Evolutionary conservation across 805 yeast species (phyloP).

Genomic region (Metschnikowia proteae): DNA sequence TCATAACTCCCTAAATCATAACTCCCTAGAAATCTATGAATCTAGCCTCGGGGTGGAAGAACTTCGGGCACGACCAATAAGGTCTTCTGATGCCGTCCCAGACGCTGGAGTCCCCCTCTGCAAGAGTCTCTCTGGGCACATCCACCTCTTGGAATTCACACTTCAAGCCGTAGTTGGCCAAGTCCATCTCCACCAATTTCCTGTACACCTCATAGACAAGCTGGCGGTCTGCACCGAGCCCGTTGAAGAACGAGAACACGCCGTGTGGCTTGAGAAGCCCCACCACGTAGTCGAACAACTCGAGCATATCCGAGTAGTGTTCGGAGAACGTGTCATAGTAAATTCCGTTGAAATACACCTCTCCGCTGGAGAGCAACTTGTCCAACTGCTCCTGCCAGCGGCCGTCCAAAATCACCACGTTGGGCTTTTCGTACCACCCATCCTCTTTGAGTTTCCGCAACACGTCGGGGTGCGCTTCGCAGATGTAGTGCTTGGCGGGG

Average conservation of each 20-base stretch:
- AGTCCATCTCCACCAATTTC: slow-evolving; percentile 74
- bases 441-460: slow-evolving; percentile 59
- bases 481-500: slow-evolving; percentile 77
- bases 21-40: slow-evolving; percentile 30
- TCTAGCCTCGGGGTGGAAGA: slow-evolving; percentile 61
- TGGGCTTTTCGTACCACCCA: slow-evolving; percentile 78
- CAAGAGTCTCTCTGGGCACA: slow-evolving; percentile 41
- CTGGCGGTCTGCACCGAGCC: slow-evolving; percentile 52
- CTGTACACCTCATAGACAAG: slow-evolving; percentile 66
- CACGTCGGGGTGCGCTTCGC: slow-evolving; percentile 95
- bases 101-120: slow-evolving; percentile 39
- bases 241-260: slow-evolving; percentile 86
- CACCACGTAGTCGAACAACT: slow-evolving; percentile 73
- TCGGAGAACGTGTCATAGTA: slow-evolving; percentile 94
- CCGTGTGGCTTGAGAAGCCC: slow-evolving; percentile 83
- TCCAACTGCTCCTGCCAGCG: slow-evolving; percentile 87
- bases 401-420: slow-evolving; percentile 78
- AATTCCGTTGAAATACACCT: slow-evolving; percentile 82
- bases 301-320: slow-evolving; percentile 84
- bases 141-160: slow-evolving; percentile 51
- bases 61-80: slow-evolving; percentile 66
- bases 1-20: neutral
- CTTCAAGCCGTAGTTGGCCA: slow-evolving; percentile 70
- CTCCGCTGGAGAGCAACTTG: slow-evolving; percentile 53
- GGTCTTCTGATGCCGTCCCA: slow-evolving; percentile 62